Conservation (phyloP, 2,329 filamentous ascomycete genomes). For the Aspergillus jensenii region DNA sequence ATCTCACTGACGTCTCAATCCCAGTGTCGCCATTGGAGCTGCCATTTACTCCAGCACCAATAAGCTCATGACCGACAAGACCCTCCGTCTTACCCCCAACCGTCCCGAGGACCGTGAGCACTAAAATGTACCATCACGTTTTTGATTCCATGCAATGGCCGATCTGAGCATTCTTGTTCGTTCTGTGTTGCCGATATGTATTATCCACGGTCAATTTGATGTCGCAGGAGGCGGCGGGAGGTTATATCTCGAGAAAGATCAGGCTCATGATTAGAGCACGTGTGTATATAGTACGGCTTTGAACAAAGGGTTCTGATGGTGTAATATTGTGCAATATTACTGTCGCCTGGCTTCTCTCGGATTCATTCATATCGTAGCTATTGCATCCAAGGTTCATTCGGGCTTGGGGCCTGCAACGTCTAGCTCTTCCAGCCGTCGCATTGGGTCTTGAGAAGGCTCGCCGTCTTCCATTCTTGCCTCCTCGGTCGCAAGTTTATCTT, state of each 20-base stretch:
- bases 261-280: constrained; percentile 29
- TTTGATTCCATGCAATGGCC: constrained; percentile 29
- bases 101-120: constrained; percentile 46
- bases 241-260: constrained; percentile 23
- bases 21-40: constrained; percentile 67
- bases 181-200: constrained; percentile 27
- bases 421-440: constrained; percentile 91
- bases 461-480: constrained; percentile 53
- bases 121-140: constrained; percentile 38
- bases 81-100: constrained; percentile 80
- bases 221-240: constrained; percentile 20
- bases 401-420: constrained; percentile 91
- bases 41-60: constrained; percentile 77
- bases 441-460: constrained; percentile 71
- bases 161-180: constrained; percentile 21
- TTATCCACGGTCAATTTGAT: constrained; percentile 29
- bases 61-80: constrained; percentile 89
- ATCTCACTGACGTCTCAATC: constrained; percentile 21
- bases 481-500: constrained; percentile 66
- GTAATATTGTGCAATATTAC: constrained; percentile 29
- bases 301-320: constrained; percentile 25
- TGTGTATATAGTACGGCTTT: constrained; percentile 42
- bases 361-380: constrained; percentile 18
- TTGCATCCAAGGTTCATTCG: constrained; percentile 50
- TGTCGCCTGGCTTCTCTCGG: constrained; percentile 22